These are phyloP conservation scores for Lipomyces japonicus DNA, from an alignment of 805 yeast genomes.

Conservation along the genomic window DNA sequence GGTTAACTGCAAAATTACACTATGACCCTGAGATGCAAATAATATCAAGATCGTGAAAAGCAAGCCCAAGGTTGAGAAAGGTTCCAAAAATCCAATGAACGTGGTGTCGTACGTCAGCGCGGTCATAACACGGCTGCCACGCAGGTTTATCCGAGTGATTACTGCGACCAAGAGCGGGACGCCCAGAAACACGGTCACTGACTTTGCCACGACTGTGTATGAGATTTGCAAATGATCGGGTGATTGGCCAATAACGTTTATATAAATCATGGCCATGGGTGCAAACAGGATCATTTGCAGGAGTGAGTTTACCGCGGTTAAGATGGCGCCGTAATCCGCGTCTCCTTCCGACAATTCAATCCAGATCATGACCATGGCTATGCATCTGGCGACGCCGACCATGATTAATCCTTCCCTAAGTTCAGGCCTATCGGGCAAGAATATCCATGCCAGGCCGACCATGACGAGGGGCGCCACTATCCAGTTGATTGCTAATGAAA, in stretches of 20 bases:
- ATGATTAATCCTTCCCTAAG: conserved; percentile 54
- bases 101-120: conserved; percentile 36
- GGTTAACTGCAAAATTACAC: conserved; percentile 47
- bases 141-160: conserved; percentile 42
- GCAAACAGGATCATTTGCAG: conserved; percentile 53
- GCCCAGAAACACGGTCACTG: conserved; percentile 54
- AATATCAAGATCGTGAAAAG: conserved; percentile 50
- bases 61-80: conserved; percentile 51
- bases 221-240: conserved; percentile 29
- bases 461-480: conserved; percentile 53
- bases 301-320: conserved; percentile 51
- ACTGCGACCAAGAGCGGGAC: conserved; percentile 50
- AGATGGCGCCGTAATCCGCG: conserved; percentile 47
- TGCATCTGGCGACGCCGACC: conserved; percentile 58
- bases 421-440: conserved; percentile 47
- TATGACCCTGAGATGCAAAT: conserved; percentile 50
- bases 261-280: conserved; percentile 49
- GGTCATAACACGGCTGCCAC: conserved; percentile 29
- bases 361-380: conserved; percentile 61
- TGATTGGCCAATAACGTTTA: conserved; percentile 43
- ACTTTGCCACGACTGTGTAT: conserved; percentile 45
- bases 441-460: conserved; percentile 55
- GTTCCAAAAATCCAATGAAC: conserved; percentile 45
- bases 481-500: conserved; percentile 53
- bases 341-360: conserved; percentile 54